Conservation (phyloP, 345 rosid genomes). For the Camelina laxa region DNA sequence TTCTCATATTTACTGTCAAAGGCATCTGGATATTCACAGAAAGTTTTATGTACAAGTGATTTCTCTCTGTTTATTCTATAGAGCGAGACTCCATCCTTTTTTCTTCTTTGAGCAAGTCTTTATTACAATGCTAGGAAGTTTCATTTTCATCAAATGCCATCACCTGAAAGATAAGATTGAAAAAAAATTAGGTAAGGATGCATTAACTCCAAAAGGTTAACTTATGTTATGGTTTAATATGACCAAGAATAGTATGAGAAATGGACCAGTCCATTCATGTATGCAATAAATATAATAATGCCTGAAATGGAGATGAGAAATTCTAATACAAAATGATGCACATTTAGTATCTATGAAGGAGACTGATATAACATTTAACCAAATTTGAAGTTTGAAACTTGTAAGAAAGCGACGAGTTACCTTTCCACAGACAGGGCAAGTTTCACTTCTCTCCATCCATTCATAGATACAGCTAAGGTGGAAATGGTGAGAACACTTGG, state of each 20-base stretch:
- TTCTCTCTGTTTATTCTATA: constrained; percentile 38
- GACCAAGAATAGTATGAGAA: constrained; percentile 2
- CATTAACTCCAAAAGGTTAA: not conserved
- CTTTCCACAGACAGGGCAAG: constrained; percentile 98
- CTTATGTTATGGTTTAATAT: not conserved
- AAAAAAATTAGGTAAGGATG: not conserved
- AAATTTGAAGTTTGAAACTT: not conserved
- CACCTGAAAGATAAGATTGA: constrained; percentile 32
- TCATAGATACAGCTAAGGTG: constrained; percentile 99
- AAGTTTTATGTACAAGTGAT: constrained; percentile 37
- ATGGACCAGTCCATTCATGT: not conserved
- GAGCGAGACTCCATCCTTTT: constrained; percentile 9
- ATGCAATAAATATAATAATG: not conserved
- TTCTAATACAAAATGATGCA: not conserved
- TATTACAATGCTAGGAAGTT: constrained; percentile 27
- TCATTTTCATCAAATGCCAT: constrained; percentile 45
- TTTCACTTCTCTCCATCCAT: constrained; percentile 99
- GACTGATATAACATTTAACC: constrained; percentile 25
- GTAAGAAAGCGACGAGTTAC: constrained; percentile 48
- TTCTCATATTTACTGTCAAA: constrained; percentile 36
- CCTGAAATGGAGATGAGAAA: not conserved
- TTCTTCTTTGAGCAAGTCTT: constrained; percentile 19
- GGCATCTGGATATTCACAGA: constrained; percentile 26
- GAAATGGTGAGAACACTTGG: constrained; percentile 93
- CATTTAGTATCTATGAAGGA: constrained; percentile 12